These are phyloP conservation scores for Sungouiozyma intestinalis DNA, from an alignment of 805 yeast genomes.

Conservation along the genomic window DNA sequence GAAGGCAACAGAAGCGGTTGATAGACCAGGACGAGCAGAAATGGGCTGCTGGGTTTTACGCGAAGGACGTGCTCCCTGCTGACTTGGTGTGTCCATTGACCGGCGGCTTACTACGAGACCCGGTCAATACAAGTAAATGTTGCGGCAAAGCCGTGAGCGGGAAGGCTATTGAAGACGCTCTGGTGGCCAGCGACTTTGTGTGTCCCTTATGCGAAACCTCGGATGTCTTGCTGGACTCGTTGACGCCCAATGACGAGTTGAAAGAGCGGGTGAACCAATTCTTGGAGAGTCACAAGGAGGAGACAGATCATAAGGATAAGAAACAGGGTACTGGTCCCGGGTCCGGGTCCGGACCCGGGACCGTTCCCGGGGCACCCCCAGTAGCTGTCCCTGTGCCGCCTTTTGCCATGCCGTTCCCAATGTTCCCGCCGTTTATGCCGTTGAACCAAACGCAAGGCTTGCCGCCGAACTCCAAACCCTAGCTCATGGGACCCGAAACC, in stretches of 20 bases:
- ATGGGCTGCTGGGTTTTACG: constrained; percentile 36
- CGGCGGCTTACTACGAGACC: constrained; percentile 51
- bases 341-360: too few species aligned
- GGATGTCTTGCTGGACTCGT: constrained; percentile 67
- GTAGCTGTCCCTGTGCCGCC: constrained; percentile 19
- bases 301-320: neutral
- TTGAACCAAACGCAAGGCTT: neutral
- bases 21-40: constrained; percentile 34
- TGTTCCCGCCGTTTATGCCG: constrained; percentile 29
- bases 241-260: constrained; percentile 52
- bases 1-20: constrained; percentile 35
- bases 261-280: constrained; percentile 44
- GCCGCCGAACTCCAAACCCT: constrained; percentile 1
- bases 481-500: too few species aligned
- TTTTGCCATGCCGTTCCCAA: constrained; percentile 29
- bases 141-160: constrained; percentile 52
- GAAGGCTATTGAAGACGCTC: constrained; percentile 49
- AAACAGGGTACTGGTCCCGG: neutral
- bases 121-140: constrained; percentile 74
- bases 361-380: constrained; percentile 4
- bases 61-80: constrained; percentile 34
- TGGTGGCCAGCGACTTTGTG: constrained; percentile 74
- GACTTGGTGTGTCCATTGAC: constrained; percentile 63
- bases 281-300: constrained; percentile 28
- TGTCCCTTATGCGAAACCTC: constrained; percentile 79